A percentile compares a stretch with the other conserved stretches of the same genome.
Conservation (phyloP, 2,329 filamentous ascomycete genomes). For the Nemania bipapillata region DNA sequence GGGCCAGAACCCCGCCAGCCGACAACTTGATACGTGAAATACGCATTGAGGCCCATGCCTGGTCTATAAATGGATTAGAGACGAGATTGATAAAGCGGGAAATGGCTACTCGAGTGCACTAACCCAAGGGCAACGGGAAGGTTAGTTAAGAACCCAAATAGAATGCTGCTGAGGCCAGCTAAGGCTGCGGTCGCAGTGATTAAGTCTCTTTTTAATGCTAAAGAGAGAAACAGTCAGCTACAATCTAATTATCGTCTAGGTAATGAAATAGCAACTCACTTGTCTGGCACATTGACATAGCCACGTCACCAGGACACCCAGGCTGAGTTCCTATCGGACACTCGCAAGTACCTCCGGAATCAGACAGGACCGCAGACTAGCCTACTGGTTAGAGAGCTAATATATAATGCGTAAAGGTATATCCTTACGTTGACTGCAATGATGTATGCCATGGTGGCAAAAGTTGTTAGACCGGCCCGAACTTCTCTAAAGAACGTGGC, state of each 20-base stretch:
- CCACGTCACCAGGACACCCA: slow-evolving; percentile 60
- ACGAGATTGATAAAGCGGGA: background rate
- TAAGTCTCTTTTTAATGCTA: slow-evolving; percentile 76
- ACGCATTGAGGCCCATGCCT: slow-evolving; percentile 75
- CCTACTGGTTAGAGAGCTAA: slow-evolving; percentile 13
- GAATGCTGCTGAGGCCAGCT: slow-evolving; percentile 76
- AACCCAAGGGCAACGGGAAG: slow-evolving; percentile 80
- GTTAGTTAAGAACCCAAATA: slow-evolving; percentile 84
- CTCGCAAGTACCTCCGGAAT: slow-evolving; percentile 80
- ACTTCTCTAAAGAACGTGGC: slow-evolving; percentile 81
- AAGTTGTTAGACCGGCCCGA: slow-evolving; percentile 81
- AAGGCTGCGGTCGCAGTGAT: slow-evolving; percentile 87
- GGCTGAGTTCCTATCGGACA: slow-evolving; percentile 62
- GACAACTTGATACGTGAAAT: slow-evolving; percentile 75
- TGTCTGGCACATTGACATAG: slow-evolving; percentile 61
- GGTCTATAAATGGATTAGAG: slow-evolving; percentile 58
- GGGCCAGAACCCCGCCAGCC: slow-evolving; percentile 67
- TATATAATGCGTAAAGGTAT: background rate
- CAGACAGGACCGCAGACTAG: slow-evolving; percentile 75
- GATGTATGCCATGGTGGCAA: slow-evolving; percentile 86
- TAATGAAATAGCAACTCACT: slow-evolving; percentile 50
- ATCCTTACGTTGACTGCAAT: slow-evolving; percentile 73
- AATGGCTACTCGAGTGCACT: slow-evolving; percentile 49
- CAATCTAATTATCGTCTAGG: slow-evolving; percentile 18
- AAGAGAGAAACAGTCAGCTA: background rate